Evolutionary conservation across 2,329 filamentous ascomycete genomes (phyloP).

Genomic region (Dactylellina leptospora): DNA sequence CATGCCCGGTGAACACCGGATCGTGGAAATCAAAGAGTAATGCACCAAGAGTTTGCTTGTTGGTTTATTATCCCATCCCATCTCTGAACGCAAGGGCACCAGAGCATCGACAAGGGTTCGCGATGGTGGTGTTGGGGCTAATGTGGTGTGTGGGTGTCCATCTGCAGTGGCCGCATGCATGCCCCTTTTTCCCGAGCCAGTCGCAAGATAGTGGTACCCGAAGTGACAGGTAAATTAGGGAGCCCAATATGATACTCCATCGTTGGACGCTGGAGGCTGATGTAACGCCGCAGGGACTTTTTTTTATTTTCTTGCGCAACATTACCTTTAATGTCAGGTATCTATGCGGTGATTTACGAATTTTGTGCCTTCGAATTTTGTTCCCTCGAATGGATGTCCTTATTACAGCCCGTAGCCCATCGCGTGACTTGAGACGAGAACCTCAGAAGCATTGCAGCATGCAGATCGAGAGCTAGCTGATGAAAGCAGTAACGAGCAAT

Average conservation of each 20-base stretch:
- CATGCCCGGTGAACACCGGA: conserved; percentile 16
- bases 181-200: conserved; percentile 54
- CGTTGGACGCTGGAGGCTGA: conserved; percentile 3
- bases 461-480: no score
- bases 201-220: conserved; percentile 53
- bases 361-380: no score
- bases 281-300: conserved; percentile 20
- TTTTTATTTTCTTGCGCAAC: conserved; percentile 4
- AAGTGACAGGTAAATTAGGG: conserved; percentile 53
- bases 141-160: conserved; percentile 28
- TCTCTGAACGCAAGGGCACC: conserved; percentile 36
- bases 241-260: background rate
- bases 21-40: conserved; percentile 12
- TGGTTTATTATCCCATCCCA: conserved; percentile 13
- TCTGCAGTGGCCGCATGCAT: conserved; percentile 53
- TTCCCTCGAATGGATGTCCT: no score
- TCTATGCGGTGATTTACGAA: no score
- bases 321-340: background rate
- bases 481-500: no score
- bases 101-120: conserved; percentile 23
- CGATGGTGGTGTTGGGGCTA: conserved; percentile 24
- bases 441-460: no score
- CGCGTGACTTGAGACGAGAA: no score
- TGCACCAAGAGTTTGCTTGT: background rate
- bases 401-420: no score